Percentiles rank a stretch among this genome's conserved stretches.
phyloP scores from a whole-genome alignment of 257 asterid species.

The Solanum chilense region DNA sequence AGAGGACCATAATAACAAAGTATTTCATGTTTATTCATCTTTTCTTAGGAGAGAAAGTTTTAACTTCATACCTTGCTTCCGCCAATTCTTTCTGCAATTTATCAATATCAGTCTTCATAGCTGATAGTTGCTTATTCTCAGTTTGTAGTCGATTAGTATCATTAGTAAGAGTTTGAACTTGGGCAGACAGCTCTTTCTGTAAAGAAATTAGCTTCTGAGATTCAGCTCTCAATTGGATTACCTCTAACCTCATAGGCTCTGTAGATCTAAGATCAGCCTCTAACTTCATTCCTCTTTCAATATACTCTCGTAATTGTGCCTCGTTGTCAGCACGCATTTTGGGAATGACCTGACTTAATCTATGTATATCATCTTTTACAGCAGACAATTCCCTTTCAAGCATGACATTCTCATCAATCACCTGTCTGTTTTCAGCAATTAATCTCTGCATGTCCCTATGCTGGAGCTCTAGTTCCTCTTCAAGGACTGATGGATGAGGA shows the following conservation, averaged over 20 bases:
- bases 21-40: not conserved
- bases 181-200: constrained; percentile 54
- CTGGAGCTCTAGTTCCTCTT: constrained; percentile 80
- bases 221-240: constrained; percentile 52
- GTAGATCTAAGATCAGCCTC: constrained; percentile 65
- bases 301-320: constrained; percentile 63
- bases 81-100: constrained; percentile 54
- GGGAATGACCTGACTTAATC: constrained; percentile 58
- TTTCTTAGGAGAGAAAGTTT: not conserved
- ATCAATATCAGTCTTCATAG: constrained; percentile 62
- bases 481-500: constrained; percentile 54
- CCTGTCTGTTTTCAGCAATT: constrained; percentile 50
- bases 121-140: constrained; percentile 51
- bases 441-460: constrained; percentile 72
- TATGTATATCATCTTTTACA: constrained; percentile 70
- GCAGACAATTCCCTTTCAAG: constrained; percentile 74
- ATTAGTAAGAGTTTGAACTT: constrained; percentile 51
- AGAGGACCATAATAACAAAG: not conserved
- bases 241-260: constrained; percentile 59
- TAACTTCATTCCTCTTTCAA: constrained; percentile 61
- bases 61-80: constrained; percentile 56
- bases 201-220: constrained; percentile 44
- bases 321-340: constrained; percentile 60
- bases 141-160: constrained; percentile 45
- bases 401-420: constrained; percentile 72